Base-by-base conservation (phyloP, 2,329 filamentous ascomycete species). In the Apiospora rasikravindrae region DNA sequence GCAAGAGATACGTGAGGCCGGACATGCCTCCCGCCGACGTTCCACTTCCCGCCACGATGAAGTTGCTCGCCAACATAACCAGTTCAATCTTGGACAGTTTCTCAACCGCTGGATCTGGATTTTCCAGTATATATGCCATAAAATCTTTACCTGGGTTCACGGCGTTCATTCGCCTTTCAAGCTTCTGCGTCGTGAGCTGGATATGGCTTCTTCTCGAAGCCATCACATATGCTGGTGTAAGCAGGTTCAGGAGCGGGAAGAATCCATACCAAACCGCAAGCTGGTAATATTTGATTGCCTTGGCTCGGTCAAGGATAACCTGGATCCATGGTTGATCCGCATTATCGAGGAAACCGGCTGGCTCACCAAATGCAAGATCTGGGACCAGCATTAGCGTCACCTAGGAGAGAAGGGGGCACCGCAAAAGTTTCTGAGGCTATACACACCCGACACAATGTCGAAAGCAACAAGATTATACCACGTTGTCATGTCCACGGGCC, bases 1-100 rank as follows among this genome's bases (percentile, higher is more conserved):
- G 75, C 0, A 88, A 77, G 0, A 84, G 78, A 70, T 81, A 87
- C 0, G 84, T 84, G 0, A 79, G 76, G 1, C 85, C 85, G 0
- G 80, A 77, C 2, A 87, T 76, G 2, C 82, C 76, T 0, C 85
- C 85, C 0, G 85, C 85, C 0, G 84, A 87, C 0, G 86, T 87
- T 70, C 87, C 85, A 5, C 80, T 82, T 0, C 85, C 86, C 0
- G 83, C 85, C 33, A 64, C 57, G 33, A 64, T 64, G 33, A 64
- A 64, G 57, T 64, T 64, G 29, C 57, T 64, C 4, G 57, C 33
- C 33, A 64, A 10, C 57, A 64, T 64, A 14, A 64, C 19, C 57
- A 64, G 33, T 22, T 64, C 57, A 5, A 64, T 7, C n/a, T 64
- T 64, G 33, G 57, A 64, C 57, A 64, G 22, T 4, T 64, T 64